Evolutionary conservation across 2,329 filamentous ascomycete genomes (phyloP), one percentile per base, ranked within the genome.

Genomic region (Trichophyton simii): DNA sequence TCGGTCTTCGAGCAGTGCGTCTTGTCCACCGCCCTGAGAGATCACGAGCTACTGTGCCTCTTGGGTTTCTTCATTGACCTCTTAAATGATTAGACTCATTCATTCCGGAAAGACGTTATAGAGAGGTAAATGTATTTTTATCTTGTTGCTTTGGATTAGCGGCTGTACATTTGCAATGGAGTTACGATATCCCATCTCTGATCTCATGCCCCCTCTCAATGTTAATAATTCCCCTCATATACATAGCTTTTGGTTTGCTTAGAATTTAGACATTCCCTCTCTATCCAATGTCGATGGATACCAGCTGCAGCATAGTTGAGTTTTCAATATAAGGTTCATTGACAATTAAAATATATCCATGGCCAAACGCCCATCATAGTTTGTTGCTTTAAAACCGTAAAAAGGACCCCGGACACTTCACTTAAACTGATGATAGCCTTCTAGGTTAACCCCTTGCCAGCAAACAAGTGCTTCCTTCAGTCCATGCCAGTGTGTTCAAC

Each of bases 11-110:
- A 20, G 62, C 64, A 41, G 54, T 60, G 31, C 63, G 60, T 3
- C 58, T 66, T 36, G 60, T 66, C 31, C 64, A 63, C 31, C 57
- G 65, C 20, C 62, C 60, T 28, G 48, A 61, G 1, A 60, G 60
- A 22, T 52, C 41, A 52, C 59, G 57, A 6, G 60, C 52, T 6
- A 59, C 59, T 13, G 59, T 61, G 2, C 60, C 54, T 36, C 46
- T 58, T 8, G 61, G 63, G 18, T 64, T 63, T 63, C 59, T 62
- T 38, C 58, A 34, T 36, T 28, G 15, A 36, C 13, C 13, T 9
- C 13, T 6, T 7, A 6, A 28, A 52, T 13, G 31, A 15, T 22
- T 52, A 50, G 20, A 25, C 13, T 28, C 13, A 13, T 31, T 28
- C n/a, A 22, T 52, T 15, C 25, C 15, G 5, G 11, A 52, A 20